Conservation (phyloP, 2,329 filamentous ascomycete genomes). For the Ophiostoma sp. region DNA sequence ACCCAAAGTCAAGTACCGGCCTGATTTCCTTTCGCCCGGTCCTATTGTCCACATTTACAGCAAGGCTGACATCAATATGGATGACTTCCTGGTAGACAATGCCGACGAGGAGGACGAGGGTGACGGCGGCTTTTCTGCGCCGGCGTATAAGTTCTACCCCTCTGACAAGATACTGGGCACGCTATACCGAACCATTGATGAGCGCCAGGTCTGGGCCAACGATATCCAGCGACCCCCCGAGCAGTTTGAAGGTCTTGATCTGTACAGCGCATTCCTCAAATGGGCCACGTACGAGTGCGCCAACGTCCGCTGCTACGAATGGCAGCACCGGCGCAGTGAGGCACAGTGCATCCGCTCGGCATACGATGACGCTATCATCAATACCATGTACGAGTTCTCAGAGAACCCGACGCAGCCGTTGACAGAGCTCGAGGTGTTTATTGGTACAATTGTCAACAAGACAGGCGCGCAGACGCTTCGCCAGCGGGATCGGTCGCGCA, state of each 20-base stretch:
- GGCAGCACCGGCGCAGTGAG: slow-evolving; percentile 34
- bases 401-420: slow-evolving; percentile 42
- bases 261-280: slow-evolving; percentile 42
- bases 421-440: slow-evolving; percentile 50
- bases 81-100: slow-evolving; percentile 30
- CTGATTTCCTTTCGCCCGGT: slow-evolving; percentile 50
- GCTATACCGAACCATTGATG: slow-evolving; percentile 68
- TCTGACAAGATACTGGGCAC: slow-evolving; percentile 64
- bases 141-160: slow-evolving; percentile 53
- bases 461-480: slow-evolving; percentile 44
- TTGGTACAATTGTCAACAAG: slow-evolving; percentile 51
- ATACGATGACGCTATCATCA: slow-evolving; percentile 44
- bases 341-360: slow-evolving; percentile 43
- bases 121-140: slow-evolving; percentile 42
- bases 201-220: slow-evolving; percentile 57
- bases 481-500: slow-evolving; percentile 48
- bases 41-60: slow-evolving; percentile 43
- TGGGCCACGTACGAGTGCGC: slow-evolving; percentile 31
- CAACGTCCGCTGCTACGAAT: slow-evolving; percentile 33
- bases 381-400: slow-evolving; percentile 41
- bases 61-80: slow-evolving; percentile 40
- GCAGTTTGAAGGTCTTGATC: slow-evolving; percentile 29
- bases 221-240: slow-evolving; percentile 38
- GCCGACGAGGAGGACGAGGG: slow-evolving; percentile 44
- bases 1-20: slow-evolving; percentile 40